Evolutionary conservation across 129 eudicot genomes (phyloP), one percentile per base, ranked within the genome.

Genomic region (Ambrosia trifida): DNA sequence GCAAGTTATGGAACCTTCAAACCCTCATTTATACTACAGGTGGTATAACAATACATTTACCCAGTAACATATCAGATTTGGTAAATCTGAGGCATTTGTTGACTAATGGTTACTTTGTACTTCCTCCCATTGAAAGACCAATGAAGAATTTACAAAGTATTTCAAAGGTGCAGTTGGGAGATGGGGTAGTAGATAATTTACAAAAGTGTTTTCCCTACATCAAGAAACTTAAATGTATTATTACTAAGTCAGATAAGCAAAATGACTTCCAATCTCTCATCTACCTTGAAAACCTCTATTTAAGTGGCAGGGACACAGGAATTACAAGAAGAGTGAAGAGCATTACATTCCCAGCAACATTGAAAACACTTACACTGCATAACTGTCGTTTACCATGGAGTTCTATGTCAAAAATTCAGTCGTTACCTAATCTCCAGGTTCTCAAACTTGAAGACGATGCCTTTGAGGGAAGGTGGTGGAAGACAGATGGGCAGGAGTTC

Each of bases 361-460:
- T 85, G 10, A 82, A 71, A 64, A 69, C 68, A 19, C 73, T 85
- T 11, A 49, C 83, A 4, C 35, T 82, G n/a, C n/a, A n/a, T n/a
- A n/a, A n/a, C n/a, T 60, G 78, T 10, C 6, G 11, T 70, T 17
- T 79, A 3, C 61, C 45, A 8, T 86, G 86, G 84, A 68, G 68
- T 7, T 3, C 53, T 3, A 77, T 81, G 88, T 30, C 45, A 3
- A 35, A 44, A 0, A 59, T 86, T 19, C 81, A 72, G 13, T 63
- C 54, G 12, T 60, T 86, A 32, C 86, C 83, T 3, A 63, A 83
- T 18, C 88, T 86, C 31, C 84, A 83, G 58, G 78, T 64, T 66
- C 84, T 83, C 0, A 76, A 78, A 54, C 4, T 81, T 16, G 28
- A 33, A 40, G 64, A 51, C 6, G 17, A 70, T 13, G 82, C 82